Base-by-base conservation (phyloP, 371 early-diverging fungal species). In the Rhizomucor pusillus region DNA sequence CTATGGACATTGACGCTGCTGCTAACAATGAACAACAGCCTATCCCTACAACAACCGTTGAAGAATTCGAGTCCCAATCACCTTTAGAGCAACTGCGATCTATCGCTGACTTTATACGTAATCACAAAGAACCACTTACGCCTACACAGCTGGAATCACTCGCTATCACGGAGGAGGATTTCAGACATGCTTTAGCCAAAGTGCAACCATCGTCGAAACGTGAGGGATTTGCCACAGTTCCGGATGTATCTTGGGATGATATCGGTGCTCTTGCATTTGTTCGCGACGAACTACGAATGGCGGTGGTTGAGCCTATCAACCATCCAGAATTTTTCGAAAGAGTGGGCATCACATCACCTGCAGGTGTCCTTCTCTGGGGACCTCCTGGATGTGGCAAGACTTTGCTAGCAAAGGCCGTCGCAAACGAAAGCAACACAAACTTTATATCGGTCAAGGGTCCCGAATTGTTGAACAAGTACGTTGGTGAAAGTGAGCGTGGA, bases 341-440 rank as follows among this genome's bases (percentile, higher is more conserved):
- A 45, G 91, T 99, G 1, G 99, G 99, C 25, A 98, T 99, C 54
- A 86, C 82, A 1, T 81, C 89, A 2, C 93, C 99, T 3, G 88
- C 92, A 33, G 99, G 99, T 52, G 97, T 99, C 0, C 73, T 99
- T 43, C 75, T 99, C 14, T 97, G 98, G 89, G 99, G 99, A 12
- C 99, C 99, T 34, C 99, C 99, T 4, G 99, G 99, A 59, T 98
- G 98, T 76, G 99, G 99, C 47, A 99, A 99, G 73, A 99, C 99
- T 3, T 69, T 99, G 57, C 77, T 99, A 57, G 99, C 99, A 16
- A 98, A 98, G 69, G 99, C 99, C 0, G 94, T 99, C 23, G 97
- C 99, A 1, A 97, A 93, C 67, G 95, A 95, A 70, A 92, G 90
- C 62, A 89, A 93, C 53, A 96, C 94, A 63, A 99, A 99, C 73